Conservation (phyloP, 2,329 filamentous ascomycete species). For the Zasmidium cellare region DNA sequence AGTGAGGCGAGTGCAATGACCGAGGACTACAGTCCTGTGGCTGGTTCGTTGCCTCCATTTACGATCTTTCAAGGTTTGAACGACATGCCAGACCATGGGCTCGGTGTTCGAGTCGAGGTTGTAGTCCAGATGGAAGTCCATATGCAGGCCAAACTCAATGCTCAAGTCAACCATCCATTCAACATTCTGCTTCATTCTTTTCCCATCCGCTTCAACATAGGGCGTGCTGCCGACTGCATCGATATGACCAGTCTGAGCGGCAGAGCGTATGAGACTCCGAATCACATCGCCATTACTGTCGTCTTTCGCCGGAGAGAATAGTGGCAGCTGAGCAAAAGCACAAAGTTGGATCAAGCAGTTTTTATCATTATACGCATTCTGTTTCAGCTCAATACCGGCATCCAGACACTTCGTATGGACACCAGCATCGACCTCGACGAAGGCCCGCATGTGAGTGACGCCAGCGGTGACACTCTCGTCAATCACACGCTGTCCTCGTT, state of each 20-base stretch:
- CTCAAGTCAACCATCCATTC: constrained; percentile 62
- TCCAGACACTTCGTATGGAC: constrained; percentile 60
- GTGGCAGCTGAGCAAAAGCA: constrained; percentile 68
- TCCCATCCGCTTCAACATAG: constrained; percentile 62
- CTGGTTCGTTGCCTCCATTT: constrained; percentile 50
- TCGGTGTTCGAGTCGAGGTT: constrained; percentile 55
- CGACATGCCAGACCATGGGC: constrained; percentile 56
- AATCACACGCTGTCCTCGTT: constrained; percentile 64
- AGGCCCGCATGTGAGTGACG: constrained; percentile 69
- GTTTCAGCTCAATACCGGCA: constrained; percentile 58
- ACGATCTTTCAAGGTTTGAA: constrained; percentile 51
- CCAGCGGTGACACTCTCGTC: constrained; percentile 64
- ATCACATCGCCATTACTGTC: constrained; percentile 51
- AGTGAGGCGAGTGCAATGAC: constrained; percentile 68
- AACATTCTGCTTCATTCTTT: constrained; percentile 57
- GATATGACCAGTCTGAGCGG: constrained; percentile 46
- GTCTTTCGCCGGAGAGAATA: constrained; percentile 55
- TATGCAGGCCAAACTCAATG: constrained; percentile 52
- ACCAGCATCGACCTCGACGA: constrained; percentile 68
- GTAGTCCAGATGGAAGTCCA: constrained; percentile 75
- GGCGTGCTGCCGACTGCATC: constrained; percentile 68
- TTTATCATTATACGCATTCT: constrained; percentile 47
- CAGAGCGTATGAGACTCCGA: constrained; percentile 49
- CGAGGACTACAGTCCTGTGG: constrained; percentile 58
- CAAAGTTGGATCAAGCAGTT: constrained; percentile 65